These are phyloP conservation scores for Lagenaria siceraria DNA, from an alignment of 306 rosid species.

Conservation along the genomic window DNA sequence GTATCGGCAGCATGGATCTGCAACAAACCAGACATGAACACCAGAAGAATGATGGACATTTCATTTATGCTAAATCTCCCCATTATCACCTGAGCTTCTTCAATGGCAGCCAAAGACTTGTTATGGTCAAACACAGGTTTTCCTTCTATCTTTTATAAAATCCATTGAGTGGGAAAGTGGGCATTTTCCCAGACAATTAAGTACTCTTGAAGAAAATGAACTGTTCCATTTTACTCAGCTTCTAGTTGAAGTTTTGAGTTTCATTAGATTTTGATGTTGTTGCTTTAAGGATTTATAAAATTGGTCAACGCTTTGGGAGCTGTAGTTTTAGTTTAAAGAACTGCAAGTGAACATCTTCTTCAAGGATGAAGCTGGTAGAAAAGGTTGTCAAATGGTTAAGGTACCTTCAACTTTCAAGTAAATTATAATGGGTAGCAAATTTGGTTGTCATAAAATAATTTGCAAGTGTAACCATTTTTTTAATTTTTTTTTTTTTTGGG, in stretches of 20 bases:
- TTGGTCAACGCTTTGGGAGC: constrained; percentile 22
- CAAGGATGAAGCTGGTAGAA: neutral
- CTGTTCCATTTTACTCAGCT: constrained; percentile 3
- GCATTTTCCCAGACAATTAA: neutral
- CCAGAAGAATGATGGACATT: constrained; percentile 10
- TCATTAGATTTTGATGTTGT: neutral
- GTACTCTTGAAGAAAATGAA: neutral
- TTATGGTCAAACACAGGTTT: neutral
- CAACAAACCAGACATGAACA: constrained; percentile 24
- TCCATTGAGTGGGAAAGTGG: constrained; percentile 13
- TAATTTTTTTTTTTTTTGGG: too few species aligned
- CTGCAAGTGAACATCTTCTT: neutral
- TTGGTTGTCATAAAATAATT: too few species aligned
- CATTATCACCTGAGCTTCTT: constrained; percentile 20
- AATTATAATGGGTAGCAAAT: too few species aligned
- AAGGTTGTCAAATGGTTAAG: neutral
- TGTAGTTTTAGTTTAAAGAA: neutral
- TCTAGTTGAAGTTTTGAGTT: neutral
- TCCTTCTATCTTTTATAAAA: constrained; percentile 5
- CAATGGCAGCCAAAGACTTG: neutral
- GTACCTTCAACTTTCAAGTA: neutral
- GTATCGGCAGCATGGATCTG: constrained; percentile 13
- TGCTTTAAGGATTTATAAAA: neutral
- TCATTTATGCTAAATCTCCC: constrained; percentile 12
- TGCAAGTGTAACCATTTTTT: too few species aligned